phyloP scores from a whole-genome alignment of 2,329 filamentous ascomycete genomes.

The Aspergillus sp. region DNA sequence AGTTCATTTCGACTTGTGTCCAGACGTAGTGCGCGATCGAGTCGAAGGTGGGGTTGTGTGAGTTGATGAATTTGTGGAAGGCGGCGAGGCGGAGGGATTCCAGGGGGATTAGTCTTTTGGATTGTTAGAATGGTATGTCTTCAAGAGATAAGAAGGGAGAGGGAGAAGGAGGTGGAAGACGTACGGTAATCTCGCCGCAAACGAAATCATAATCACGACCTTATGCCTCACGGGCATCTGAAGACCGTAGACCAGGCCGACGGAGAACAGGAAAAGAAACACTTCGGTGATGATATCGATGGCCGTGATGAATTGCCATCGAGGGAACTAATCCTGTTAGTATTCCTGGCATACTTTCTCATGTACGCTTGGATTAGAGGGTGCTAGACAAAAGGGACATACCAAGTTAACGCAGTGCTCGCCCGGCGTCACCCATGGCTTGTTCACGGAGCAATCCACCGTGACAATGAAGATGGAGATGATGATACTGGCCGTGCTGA shows the following conservation, averaged over 20 bases:
- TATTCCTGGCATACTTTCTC: neutral
- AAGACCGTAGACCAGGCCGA: conserved; percentile 19
- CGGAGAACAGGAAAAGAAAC: conserved; percentile 15
- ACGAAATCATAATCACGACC: conserved; percentile 17
- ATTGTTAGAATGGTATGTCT: neutral
- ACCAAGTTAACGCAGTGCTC: conserved; percentile 4
- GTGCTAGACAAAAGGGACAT: neutral
- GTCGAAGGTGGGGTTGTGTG: conserved; percentile 26
- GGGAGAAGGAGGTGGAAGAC: conserved; percentile 2
- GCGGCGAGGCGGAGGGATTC: conserved; percentile 28
- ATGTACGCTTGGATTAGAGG: neutral
- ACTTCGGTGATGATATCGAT: conserved; percentile 25
- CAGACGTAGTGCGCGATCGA: conserved; percentile 25
- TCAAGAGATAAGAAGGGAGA: neutral
- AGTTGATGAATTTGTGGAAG: conserved; percentile 23
- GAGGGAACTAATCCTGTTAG: conserved; percentile 9
- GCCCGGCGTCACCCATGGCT: conserved; percentile 3
- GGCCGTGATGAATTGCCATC: conserved; percentile 23
- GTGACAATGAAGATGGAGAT: neutral
- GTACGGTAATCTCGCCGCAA: conserved; percentile 27
- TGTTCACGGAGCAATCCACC: conserved; percentile 1
- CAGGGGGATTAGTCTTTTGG: conserved; percentile 24
- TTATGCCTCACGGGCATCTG: conserved; percentile 21
- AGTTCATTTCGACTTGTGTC: conserved; percentile 23
- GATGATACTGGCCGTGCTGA: conserved; percentile 18